phyloP scores from a whole-genome alignment of 1,284 basidiomycete species.

The Pseudozyma tsukubaensis region DNA sequence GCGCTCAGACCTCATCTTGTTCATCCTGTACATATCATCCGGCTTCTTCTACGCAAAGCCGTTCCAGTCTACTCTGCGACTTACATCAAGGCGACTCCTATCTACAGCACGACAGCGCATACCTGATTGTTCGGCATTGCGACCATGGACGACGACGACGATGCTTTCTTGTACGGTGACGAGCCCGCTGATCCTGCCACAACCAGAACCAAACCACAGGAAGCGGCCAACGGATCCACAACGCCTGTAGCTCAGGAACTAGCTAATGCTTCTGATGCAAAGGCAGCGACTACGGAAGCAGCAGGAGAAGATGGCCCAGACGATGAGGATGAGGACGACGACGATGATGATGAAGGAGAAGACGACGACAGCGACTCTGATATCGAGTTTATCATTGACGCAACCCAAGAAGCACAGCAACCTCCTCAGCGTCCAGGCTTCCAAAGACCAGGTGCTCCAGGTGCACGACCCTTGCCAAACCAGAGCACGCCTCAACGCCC shows the following conservation, averaged over 20 bases:
- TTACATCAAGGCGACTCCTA: no score
- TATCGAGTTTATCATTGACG: slow-evolving; percentile 69
- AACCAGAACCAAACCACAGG: slow-evolving; percentile 8
- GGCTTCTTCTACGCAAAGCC: no score
- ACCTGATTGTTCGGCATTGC: no score
- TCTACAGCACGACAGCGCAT: no score
- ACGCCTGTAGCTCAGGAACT: background rate
- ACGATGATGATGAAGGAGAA: slow-evolving; percentile 63
- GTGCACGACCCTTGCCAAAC: slow-evolving; percentile 22
- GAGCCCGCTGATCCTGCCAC: slow-evolving; percentile 26
- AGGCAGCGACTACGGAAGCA: slow-evolving; percentile 1
- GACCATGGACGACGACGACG: slow-evolving; percentile 57
- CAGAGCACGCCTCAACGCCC: slow-evolving; percentile 46
- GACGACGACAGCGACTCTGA: slow-evolving; percentile 70
- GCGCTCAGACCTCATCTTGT: no score
- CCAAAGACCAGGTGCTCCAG: slow-evolving; percentile 19
- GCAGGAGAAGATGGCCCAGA: slow-evolving; percentile 47
- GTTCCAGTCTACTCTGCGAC: no score
- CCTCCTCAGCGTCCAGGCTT: slow-evolving; percentile 52
- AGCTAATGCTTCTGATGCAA: background rate
- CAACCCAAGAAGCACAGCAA: slow-evolving; percentile 50
- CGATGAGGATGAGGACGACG: slow-evolving; percentile 59
- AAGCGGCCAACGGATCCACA: slow-evolving; percentile 8
- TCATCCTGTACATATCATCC: no score
- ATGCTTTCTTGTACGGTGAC: slow-evolving; percentile 59